Conservation (phyloP, 2,329 filamentous ascomycete genomes). For the Xylaria sp. region DNA sequence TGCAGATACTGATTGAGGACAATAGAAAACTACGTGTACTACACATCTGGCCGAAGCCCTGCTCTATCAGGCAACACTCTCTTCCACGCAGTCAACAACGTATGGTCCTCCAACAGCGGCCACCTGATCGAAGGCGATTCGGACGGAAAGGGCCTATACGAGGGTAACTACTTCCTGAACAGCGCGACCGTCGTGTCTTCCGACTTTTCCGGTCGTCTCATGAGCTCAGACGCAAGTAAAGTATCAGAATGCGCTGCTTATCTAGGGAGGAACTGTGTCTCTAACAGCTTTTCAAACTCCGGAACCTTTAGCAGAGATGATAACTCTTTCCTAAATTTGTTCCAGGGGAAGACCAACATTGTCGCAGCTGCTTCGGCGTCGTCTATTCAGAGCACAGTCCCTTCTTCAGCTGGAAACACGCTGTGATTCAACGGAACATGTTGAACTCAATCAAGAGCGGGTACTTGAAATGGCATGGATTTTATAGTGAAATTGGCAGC, state of each 20-base stretch:
- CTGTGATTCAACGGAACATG: background rate
- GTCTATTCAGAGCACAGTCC: background rate
- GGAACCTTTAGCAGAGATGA: background rate
- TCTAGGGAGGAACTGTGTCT: background rate
- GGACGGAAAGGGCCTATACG: background rate
- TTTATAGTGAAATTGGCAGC: background rate
- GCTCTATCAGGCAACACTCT: background rate
- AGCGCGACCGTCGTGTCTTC: background rate
- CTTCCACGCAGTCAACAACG: conserved; percentile 1
- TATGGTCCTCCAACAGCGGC: background rate
- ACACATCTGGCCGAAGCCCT: background rate
- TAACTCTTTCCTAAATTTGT: background rate
- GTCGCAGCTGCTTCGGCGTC: background rate
- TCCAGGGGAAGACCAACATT: background rate
- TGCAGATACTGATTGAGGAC: background rate
- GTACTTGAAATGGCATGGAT: background rate
- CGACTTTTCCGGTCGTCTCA: background rate
- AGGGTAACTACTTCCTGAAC: background rate
- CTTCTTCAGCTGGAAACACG: background rate
- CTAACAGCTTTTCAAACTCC: background rate
- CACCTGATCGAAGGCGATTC: background rate
- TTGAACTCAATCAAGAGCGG: background rate
- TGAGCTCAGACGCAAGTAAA: background rate
- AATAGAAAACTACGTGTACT: background rate
- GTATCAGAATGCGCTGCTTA: background rate